Conservation (phyloP, 805 yeast species). For the Clavispora fructus region DNA sequence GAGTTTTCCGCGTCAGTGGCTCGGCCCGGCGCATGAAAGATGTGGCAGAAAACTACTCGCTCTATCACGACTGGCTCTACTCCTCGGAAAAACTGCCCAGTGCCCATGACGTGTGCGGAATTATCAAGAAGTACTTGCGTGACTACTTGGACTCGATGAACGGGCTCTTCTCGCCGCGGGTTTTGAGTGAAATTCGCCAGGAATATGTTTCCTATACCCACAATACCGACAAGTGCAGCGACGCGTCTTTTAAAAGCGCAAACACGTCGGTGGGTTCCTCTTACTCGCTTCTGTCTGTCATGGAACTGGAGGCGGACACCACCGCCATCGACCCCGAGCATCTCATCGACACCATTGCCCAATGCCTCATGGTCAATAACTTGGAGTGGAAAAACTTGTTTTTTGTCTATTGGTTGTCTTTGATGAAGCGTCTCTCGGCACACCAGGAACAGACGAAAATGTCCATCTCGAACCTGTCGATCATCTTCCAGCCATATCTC, state of each 20-base stretch:
- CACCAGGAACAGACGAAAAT: constrained; percentile 21
- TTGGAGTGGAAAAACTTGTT: constrained; percentile 12
- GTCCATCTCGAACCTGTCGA: constrained; percentile 23
- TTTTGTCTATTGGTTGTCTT: constrained; percentile 15
- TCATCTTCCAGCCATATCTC: constrained; percentile 29
- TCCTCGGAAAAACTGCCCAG: constrained; percentile 7
- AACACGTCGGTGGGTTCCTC: constrained; percentile 1
- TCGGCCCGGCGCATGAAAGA: constrained; percentile 20
- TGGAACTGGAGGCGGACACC: constrained; percentile 3
- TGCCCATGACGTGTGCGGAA: constrained; percentile 26
- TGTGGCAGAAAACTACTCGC: constrained; percentile 16
- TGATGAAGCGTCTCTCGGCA: constrained; percentile 12
- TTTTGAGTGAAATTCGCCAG: constrained; percentile 5
- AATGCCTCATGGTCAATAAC: constrained; percentile 11
- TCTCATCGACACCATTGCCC: constrained; percentile 10
- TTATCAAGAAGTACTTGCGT: constrained; percentile 19
- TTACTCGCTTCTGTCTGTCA: background rate
- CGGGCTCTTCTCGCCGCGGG: constrained; percentile 7
- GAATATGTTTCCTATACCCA: constrained; percentile 3
- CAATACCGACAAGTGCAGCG: constrained; percentile 3
- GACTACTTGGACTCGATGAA: constrained; percentile 11
- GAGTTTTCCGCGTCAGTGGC: constrained; percentile 29
- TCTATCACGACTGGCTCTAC: constrained; percentile 16
- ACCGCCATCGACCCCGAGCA: constrained; percentile 2
- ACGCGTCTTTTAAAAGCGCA: constrained; percentile 7